These are phyloP conservation scores for Aspergillus saccharolyticus DNA, from an alignment of 495 filamentous ascomycete species.

Conservation along the genomic window DNA sequence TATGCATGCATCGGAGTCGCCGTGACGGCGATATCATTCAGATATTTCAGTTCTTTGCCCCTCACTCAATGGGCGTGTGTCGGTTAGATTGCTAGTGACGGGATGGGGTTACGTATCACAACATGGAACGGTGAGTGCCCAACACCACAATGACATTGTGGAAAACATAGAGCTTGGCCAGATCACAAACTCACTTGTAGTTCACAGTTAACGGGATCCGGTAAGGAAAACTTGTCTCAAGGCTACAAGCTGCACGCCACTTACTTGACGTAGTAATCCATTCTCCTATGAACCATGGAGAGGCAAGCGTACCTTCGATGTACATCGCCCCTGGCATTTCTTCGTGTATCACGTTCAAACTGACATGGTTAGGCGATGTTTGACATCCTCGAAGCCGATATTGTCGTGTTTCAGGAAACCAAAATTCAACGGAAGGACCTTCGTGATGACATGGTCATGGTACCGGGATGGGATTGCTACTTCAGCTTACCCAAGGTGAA, in stretches of 20 bases:
- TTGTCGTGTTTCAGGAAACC: constrained; percentile 91
- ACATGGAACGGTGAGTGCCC: constrained; percentile 77
- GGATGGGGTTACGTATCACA: constrained; percentile 76
- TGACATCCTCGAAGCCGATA: constrained; percentile 86
- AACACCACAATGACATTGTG: neutral
- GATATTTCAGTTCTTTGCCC: neutral
- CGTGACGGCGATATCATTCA: neutral
- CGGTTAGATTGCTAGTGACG: constrained; percentile 6
- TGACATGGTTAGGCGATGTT: constrained; percentile 68
- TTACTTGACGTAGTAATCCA: constrained; percentile 60
- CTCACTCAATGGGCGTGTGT: constrained; percentile 17
- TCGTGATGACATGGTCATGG: constrained; percentile 89
- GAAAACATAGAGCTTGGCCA: neutral
- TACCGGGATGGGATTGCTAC: constrained; percentile 94
- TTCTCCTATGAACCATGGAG: constrained; percentile 96
- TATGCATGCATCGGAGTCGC: neutral
- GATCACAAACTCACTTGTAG: constrained; percentile 8
- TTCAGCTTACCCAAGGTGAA: constrained; percentile 91
- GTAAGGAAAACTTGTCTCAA: constrained; percentile 35
- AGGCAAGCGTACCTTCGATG: constrained; percentile 75
- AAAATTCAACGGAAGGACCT: constrained; percentile 96
- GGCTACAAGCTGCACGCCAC: neutral
- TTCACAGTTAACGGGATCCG: constrained; percentile 87
- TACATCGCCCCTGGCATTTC: constrained; percentile 21
- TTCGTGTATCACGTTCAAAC: neutral